phyloP scores from a whole-genome alignment of 805 yeast genomes.

The Torulaspora indica region DNA sequence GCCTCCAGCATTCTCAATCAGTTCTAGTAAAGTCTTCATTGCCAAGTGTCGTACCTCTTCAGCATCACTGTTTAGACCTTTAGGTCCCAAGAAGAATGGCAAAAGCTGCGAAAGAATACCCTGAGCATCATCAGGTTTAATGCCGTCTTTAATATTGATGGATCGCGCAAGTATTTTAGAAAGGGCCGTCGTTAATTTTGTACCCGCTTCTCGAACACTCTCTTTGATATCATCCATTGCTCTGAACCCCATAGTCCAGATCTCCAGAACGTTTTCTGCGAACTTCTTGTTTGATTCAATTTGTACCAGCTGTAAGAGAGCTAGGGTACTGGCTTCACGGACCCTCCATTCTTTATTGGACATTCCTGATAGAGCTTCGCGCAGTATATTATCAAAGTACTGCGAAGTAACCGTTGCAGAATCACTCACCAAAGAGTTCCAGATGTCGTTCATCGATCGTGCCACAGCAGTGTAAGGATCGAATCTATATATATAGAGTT shows the following conservation, averaged over 20 bases:
- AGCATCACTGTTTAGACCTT: conserved; percentile 79
- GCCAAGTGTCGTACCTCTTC: conserved; percentile 79
- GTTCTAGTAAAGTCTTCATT: conserved; percentile 62
- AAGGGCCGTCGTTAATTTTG: conserved; percentile 58
- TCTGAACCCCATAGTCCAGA: conserved; percentile 88
- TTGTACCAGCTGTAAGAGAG: conserved; percentile 63
- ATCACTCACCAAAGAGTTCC: conserved; percentile 64
- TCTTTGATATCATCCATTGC: conserved; percentile 92
- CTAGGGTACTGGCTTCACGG: conserved; percentile 79
- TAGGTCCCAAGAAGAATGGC: conserved; percentile 74
- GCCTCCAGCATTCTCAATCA: conserved; percentile 60
- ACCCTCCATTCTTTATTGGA: conserved; percentile 88
- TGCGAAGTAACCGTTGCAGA: conserved; percentile 49
- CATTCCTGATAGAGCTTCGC: conserved; percentile 63
- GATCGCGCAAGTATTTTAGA: conserved; percentile 58
- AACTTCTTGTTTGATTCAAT: conserved; percentile 50
- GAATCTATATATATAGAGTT: conserved; percentile 73
- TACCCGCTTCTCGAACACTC: conserved; percentile 80
- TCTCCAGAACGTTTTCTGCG: conserved; percentile 50
- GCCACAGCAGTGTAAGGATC: conserved; percentile 79
- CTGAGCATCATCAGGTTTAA: conserved; percentile 39
- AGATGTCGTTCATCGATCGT: conserved; percentile 80
- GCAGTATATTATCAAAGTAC: conserved; percentile 54
- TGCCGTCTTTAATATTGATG: conserved; percentile 45
- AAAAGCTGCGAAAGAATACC: conserved; percentile 52